Base-by-base conservation (phyloP, 352 stramenopile species). In the Elongisporangium senticosum region DNA sequence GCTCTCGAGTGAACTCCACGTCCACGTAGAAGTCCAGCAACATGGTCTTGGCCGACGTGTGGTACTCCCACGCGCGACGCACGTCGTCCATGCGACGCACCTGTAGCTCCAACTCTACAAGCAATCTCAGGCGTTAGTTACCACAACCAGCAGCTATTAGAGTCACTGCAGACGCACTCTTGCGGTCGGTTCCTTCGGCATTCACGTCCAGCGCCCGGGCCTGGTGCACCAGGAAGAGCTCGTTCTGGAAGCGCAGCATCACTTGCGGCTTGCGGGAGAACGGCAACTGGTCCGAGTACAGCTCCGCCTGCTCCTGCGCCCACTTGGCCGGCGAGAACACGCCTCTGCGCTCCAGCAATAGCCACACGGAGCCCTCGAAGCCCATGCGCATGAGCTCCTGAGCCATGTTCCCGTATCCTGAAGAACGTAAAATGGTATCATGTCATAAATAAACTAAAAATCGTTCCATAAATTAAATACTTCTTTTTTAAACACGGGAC, bases 81-180 rank as follows among this genome's bases (percentile, higher is more conserved):
- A 82, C 64, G 53, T 83, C 75, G 26, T 63, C 68, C 54, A 85
- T 69, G n/a, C 65, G 24, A 14, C 75, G 62, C 39, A 80, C 71
- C 10, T 72, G 75, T 40, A 84, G 15, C 48, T 69, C 48, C 37
- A 84, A 51, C 28, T 59, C 56, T 62, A 19, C 26, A 59, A 20
- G 60, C 50, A 22, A 6, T 19, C 11, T 4, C 21, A 17, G 7
- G 39, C 11, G 22, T 63, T 53, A 54, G 7, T 5, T 4, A 28
- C 3, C 3, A 14, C 7, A 49, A 10, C 4, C n/a, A 33, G 59
- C 7, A 40, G 2, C 33, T 3, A 54, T 7, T 7, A n/a, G 24
- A 7, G 26, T 1, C 3, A 33, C 23, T 55, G 24, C 14, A 26
- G 40, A 67, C 60, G 50, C 28, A 68, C 61, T 66, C 43, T 52